Base-by-base conservation (phyloP, 1,139 yeast species). In the Candida neerlandica region DNA sequence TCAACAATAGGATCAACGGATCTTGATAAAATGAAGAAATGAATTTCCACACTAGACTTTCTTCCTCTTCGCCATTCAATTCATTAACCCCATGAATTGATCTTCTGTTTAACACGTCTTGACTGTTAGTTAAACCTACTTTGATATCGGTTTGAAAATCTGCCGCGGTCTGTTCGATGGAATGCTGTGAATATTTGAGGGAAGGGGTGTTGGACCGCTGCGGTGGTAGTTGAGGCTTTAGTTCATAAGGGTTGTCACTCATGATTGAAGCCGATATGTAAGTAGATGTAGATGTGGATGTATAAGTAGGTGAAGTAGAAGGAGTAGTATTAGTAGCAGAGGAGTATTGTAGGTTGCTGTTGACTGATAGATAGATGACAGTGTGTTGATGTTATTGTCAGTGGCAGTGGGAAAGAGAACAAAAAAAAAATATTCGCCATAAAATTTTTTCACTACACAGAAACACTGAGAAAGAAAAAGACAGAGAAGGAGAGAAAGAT, bases 1-100 rank as follows among this genome's bases (percentile, higher is more conserved):
- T 88, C 60, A 94, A 77, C 50, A 94, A 72, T 59, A 94, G 72
- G 55, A 94, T 92, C 68, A 94, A 76, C 15, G 97, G 97, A 69
- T 92, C 96, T 58, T 87, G 94, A 60, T 88, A 85, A 63, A 94
- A 92, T 48, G 85, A 89, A 49, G 86, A 77, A 21, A 90, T 49
- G 60, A 94, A 94, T 65, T 88, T 87, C 70, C 80, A 68, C 14
- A 80, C 52, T 45, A 92, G 62, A 51, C 82, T 81, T 57, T 92
- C 97, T 40, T 87, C 91, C 48, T 89, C 96, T 11, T 87, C 90
- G 14, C 78, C 71, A 10, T 77, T 70, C 47, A 94, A 74, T 62
- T 89, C 96, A 65, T 90, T 89, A 40, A 78, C 60, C 0, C 99
- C 99, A 62, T 90, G 87, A 23, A 85, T 70, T 23, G 85, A 76